These are phyloP conservation scores for Chaetomium fimeti DNA, from an alignment of 495 filamentous ascomycete species.

Conservation along the genomic window DNA sequence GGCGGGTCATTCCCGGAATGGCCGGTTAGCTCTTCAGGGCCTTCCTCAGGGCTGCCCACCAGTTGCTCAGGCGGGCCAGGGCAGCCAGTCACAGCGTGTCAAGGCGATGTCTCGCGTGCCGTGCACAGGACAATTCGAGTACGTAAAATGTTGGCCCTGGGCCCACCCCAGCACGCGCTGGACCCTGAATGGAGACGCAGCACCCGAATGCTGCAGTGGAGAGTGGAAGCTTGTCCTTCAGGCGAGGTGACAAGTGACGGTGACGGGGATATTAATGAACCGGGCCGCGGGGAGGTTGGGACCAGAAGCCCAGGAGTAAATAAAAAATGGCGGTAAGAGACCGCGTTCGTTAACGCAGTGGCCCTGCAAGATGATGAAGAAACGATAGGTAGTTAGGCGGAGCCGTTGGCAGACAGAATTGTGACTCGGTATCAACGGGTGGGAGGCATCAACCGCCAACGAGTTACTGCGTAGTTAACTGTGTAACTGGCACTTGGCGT, in stretches of 20 bases:
- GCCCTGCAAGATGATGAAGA: too few relatives aligned
- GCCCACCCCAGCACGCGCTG: slow-evolving; percentile 19
- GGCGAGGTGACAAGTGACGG: neutral
- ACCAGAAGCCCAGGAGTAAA: too few relatives aligned
- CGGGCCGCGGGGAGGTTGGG: too few relatives aligned
- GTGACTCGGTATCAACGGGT: too few relatives aligned
- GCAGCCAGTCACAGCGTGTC: slow-evolving; percentile 19
- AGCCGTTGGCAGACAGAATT: too few relatives aligned
- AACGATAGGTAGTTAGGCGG: too few relatives aligned
- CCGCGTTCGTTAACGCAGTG: too few relatives aligned
- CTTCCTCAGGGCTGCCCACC: slow-evolving; percentile 15
- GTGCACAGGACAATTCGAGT: slow-evolving; percentile 24
- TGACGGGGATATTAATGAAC: neutral
- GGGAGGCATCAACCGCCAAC: too few relatives aligned
- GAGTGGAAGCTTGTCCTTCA: slow-evolving; percentile 19
- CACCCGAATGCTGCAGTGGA: slow-evolving; percentile 3
- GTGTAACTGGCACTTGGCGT: too few relatives aligned
- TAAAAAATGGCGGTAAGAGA: too few relatives aligned
- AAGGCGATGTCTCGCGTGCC: slow-evolving; percentile 24
- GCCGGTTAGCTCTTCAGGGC: slow-evolving; percentile 12
- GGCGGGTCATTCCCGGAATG: slow-evolving; percentile 28
- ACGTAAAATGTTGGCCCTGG: slow-evolving; percentile 37
- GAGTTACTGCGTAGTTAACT: too few relatives aligned
- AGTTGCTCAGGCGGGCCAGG: slow-evolving; percentile 4
- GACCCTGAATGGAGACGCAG: slow-evolving; percentile 1